A percentile compares a stretch with the other conserved stretches of the same genome.
phyloP scores from a whole-genome alignment of 208 protist species.

The Wallacemonas collosoma region DNA sequence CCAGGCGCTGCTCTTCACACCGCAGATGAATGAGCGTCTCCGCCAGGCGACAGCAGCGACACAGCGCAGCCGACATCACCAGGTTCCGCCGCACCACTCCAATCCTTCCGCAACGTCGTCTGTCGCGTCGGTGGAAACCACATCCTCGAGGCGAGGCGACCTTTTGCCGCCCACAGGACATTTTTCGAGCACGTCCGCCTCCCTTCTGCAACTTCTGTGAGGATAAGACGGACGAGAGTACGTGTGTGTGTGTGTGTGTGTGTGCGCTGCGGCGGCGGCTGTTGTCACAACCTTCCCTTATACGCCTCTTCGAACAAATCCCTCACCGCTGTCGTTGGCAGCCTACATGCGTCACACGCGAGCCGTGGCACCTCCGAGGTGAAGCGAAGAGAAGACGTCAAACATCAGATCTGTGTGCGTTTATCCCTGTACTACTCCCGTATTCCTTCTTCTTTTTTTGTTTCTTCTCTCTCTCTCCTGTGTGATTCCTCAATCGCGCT shows the following conservation, averaged over 20 bases:
- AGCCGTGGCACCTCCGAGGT: too few species aligned
- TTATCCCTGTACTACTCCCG: too few species aligned
- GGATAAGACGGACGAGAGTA: too few species aligned
- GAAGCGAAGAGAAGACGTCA: too few species aligned
- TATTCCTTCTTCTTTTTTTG: neutral
- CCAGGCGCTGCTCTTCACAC: conserved; percentile 39
- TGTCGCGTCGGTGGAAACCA: neutral
- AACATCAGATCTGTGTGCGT: too few species aligned
- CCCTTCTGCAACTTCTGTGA: conserved; percentile 2
- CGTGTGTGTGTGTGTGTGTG: too few species aligned
- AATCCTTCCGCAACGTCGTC: neutral
- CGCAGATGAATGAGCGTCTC: conserved; percentile 37
- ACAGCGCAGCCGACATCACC: neutral
- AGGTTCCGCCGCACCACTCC: neutral
- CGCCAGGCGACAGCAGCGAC: conserved; percentile 28
- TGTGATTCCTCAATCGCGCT: neutral
- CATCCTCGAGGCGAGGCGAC: neutral
- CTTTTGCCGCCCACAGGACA: conserved; percentile 2
- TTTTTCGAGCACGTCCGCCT: neutral
- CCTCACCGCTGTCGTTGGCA: too few species aligned
- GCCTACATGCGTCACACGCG: too few species aligned
- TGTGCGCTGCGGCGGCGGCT: too few species aligned
- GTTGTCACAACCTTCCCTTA: too few species aligned
- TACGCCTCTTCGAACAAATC: too few species aligned
- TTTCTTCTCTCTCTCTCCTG: neutral